Conservation (phyloP, 2,329 filamentous ascomycete species). For the Phyllosticta citriasiana region DNA sequence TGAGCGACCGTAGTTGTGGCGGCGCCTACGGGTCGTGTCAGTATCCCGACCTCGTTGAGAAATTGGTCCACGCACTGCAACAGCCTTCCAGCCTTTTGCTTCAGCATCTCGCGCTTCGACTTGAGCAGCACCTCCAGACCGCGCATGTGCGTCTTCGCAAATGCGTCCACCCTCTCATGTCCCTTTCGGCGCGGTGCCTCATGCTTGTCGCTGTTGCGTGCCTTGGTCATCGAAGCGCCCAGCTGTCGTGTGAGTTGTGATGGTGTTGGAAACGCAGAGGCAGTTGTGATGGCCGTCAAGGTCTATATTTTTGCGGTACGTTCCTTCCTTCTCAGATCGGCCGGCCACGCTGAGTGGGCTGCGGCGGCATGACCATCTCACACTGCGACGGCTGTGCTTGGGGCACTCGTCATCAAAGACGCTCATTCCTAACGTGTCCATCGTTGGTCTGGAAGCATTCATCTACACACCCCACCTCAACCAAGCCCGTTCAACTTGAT, state of each 20-base stretch:
- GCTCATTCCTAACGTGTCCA: too few relatives aligned
- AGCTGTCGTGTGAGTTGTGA: background rate
- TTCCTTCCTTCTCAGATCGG: background rate
- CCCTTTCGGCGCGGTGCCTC: background rate
- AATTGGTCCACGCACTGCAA: background rate
- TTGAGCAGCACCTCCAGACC: background rate
- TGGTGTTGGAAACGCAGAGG: background rate
- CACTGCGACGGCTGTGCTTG: too few relatives aligned
- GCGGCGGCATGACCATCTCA: too few relatives aligned
- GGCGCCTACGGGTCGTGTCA: background rate
- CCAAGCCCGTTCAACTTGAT: slow-evolving; percentile 24
- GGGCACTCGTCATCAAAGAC: too few relatives aligned
- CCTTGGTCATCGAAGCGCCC: background rate
- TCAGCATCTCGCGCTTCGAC: background rate
- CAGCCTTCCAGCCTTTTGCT: background rate
- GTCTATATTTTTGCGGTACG: background rate
- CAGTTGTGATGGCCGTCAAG: too few relatives aligned
- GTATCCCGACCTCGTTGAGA: background rate
- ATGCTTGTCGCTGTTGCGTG: background rate
- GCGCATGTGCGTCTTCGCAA: background rate
- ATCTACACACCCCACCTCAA: background rate
- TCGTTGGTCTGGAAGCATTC: too few relatives aligned
- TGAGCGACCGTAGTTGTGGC: background rate
- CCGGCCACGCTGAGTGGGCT: background rate
- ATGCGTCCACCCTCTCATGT: background rate